Conservation (phyloP, 805 yeast genomes). For the Wickerhamia fluorescens region DNA sequence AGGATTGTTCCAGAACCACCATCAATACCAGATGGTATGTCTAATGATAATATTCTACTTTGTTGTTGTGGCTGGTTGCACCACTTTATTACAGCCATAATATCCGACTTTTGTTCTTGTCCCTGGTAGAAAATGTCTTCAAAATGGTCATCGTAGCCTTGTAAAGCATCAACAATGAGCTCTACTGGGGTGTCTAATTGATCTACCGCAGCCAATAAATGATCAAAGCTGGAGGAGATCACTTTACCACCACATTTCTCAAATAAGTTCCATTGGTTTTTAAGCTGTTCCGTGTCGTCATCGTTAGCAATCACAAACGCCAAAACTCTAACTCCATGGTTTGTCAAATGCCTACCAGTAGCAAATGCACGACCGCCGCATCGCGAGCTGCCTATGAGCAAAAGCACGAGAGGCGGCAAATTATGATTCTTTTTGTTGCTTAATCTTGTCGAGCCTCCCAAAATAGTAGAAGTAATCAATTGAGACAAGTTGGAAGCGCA, state of each 20-base stretch:
- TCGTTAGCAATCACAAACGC: constrained; percentile 36
- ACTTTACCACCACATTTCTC: constrained; percentile 64
- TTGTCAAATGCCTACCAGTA: constrained; percentile 70
- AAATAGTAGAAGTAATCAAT: constrained; percentile 44
- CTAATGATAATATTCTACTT: constrained; percentile 55
- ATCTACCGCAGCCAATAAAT: constrained; percentile 29
- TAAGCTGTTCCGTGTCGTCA: constrained; percentile 23
- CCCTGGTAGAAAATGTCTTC: constrained; percentile 43
- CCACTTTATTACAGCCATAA: constrained; percentile 55
- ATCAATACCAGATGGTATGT: constrained; percentile 77
- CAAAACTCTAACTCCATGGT: constrained; percentile 65
- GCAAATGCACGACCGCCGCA: constrained; percentile 74
- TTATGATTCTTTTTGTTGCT: constrained; percentile 59
- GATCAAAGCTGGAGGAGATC: constrained; percentile 25
- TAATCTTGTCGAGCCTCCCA: constrained; percentile 66
- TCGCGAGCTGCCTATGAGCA: constrained; percentile 66
- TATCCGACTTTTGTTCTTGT: constrained; percentile 26
- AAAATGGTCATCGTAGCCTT: constrained; percentile 70
- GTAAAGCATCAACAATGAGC: constrained; percentile 74
- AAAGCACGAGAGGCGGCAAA: constrained; percentile 67
- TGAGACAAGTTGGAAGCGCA: constrained; percentile 62
- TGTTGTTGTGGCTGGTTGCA: constrained; percentile 42
- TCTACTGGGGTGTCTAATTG: constrained; percentile 70
- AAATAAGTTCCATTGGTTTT: constrained; percentile 47
- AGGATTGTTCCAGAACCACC: constrained; percentile 63